Percentiles rank a stretch among this genome's conserved stretches.
These are phyloP conservation scores for Paraconiothyrium sp. DNA, from an alignment of 2,329 filamentous ascomycete species.

Conservation along the genomic window DNA sequence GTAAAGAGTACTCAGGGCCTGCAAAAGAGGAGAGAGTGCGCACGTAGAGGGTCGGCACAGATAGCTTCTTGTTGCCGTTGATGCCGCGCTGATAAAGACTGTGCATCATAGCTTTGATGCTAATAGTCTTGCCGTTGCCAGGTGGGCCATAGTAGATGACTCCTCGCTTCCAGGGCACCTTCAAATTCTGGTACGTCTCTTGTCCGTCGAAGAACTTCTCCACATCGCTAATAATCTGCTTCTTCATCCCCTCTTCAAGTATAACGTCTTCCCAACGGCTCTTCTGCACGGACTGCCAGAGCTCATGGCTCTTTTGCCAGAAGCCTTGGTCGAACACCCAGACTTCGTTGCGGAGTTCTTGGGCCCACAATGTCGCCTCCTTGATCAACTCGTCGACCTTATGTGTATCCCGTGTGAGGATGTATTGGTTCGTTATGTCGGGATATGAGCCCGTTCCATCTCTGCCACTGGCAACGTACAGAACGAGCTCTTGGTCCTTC, in stretches of 20 bases:
- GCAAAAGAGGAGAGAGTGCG: slow-evolving; percentile 55
- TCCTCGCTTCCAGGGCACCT: slow-evolving; percentile 76
- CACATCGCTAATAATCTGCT: slow-evolving; percentile 70
- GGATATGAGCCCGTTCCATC: slow-evolving; percentile 51
- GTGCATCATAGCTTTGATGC: slow-evolving; percentile 76
- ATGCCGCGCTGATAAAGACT: slow-evolving; percentile 63
- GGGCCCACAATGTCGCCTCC: slow-evolving; percentile 64
- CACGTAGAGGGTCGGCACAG: slow-evolving; percentile 66
- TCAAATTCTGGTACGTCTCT: slow-evolving; percentile 67
- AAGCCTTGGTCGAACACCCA: slow-evolving; percentile 71
- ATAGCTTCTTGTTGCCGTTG: slow-evolving; percentile 38
- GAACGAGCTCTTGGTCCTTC: slow-evolving; percentile 54
- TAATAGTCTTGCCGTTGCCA: slow-evolving; percentile 74
- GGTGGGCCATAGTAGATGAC: slow-evolving; percentile 74
- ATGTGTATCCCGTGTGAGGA: slow-evolving; percentile 50
- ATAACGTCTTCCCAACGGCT: slow-evolving; percentile 73
- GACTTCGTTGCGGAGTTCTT: slow-evolving; percentile 69
- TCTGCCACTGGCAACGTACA: slow-evolving; percentile 54
- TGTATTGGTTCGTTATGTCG: slow-evolving; percentile 51
- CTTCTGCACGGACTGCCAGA: slow-evolving; percentile 62
- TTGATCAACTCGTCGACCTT: slow-evolving; percentile 63
- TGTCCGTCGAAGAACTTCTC: slow-evolving; percentile 70
- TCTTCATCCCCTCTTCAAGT: slow-evolving; percentile 71
- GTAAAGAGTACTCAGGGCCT: slow-evolving; percentile 64
- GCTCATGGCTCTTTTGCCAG: slow-evolving; percentile 70